A percentile compares a stretch with the other conserved stretches of the same genome.
Evolutionary conservation across 1,284 basidiomycete genomes (phyloP).

Genomic region (Tilletia indica): DNA sequence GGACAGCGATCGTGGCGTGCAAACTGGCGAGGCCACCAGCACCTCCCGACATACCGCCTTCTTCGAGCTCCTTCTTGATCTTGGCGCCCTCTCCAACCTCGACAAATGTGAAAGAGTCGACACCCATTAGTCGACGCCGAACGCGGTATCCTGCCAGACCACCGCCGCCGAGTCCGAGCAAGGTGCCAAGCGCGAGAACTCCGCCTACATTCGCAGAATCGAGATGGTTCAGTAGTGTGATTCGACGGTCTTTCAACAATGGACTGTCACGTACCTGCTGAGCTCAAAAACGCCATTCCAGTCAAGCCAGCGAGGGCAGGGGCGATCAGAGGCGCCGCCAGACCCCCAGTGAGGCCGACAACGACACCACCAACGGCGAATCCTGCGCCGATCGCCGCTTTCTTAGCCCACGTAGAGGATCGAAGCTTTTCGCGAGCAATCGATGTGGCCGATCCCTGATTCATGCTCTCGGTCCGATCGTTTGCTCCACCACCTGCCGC

Average conservation of each 20-base stretch:
- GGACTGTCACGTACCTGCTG: constrained; percentile 15
- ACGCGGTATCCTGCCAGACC: constrained; percentile 49
- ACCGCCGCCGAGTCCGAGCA: constrained; percentile 47
- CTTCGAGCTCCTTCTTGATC: constrained; percentile 11
- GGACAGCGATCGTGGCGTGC: constrained; percentile 46
- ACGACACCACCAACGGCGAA: constrained; percentile 41
- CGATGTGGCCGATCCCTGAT: constrained; percentile 33
- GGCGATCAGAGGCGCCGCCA: constrained; percentile 46
- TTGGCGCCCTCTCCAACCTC: constrained; percentile 26
- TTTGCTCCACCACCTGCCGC: constrained; percentile 10
- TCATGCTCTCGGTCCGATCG: constrained; percentile 43
- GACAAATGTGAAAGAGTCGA: constrained; percentile 36
- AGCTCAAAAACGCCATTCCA: constrained; percentile 42
- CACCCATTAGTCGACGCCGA: constrained; percentile 38
- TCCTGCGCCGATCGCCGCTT: constrained; percentile 42
- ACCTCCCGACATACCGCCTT: constrained; percentile 36
- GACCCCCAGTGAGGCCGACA: constrained; percentile 46
- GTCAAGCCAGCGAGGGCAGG: constrained; percentile 47
- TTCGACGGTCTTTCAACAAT: too few relatives aligned
- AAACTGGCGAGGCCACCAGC: constrained; percentile 39
- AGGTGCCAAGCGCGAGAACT: constrained; percentile 46
- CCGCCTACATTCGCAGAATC: constrained; percentile 26
- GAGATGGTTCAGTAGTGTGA: too few relatives aligned
- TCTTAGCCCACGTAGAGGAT: constrained; percentile 43
- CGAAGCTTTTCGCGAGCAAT: constrained; percentile 37